phyloP scores from a whole-genome alignment of 768 basidiomycete species.

The Tulasnella sp. region DNA sequence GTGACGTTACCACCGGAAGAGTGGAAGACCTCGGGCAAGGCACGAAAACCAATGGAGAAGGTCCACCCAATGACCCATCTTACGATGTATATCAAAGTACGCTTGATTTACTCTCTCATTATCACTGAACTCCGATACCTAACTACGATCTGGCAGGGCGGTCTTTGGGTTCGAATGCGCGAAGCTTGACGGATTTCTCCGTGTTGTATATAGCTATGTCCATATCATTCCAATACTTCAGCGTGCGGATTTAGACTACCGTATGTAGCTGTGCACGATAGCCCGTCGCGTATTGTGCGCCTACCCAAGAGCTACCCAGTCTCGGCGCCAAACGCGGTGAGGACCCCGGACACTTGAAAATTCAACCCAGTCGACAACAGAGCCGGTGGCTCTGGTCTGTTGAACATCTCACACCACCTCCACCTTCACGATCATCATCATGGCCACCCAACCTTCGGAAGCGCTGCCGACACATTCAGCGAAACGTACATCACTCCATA shows the following conservation, averaged over 20 bases:
- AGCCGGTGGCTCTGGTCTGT: too few relatives aligned
- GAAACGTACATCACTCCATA: background rate
- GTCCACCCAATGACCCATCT: slow-evolving; percentile 53
- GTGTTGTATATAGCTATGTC: background rate
- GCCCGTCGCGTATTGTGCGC: too few relatives aligned
- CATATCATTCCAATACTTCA: too few relatives aligned
- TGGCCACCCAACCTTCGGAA: background rate
- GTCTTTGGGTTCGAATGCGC: background rate
- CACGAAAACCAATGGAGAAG: slow-evolving; percentile 42
- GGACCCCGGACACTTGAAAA: too few relatives aligned
- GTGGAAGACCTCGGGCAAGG: slow-evolving; percentile 36
- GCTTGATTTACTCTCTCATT: background rate
- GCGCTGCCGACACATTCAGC: background rate
- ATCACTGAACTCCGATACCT: background rate
- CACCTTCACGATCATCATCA: background rate
- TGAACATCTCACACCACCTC: too few relatives aligned
- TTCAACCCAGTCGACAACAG: too few relatives aligned
- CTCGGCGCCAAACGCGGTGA: too few relatives aligned
- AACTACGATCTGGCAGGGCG: background rate
- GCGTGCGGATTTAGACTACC: too few relatives aligned
- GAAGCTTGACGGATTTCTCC: background rate
- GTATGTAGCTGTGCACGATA: too few relatives aligned
- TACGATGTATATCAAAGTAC: slow-evolving; percentile 56
- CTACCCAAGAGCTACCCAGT: too few relatives aligned
- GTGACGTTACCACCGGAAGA: slow-evolving; percentile 48